These are phyloP conservation scores for Colletotrichum sp. DNA, from an alignment of 2,329 filamentous ascomycete genomes.

Conservation along the genomic window DNA sequence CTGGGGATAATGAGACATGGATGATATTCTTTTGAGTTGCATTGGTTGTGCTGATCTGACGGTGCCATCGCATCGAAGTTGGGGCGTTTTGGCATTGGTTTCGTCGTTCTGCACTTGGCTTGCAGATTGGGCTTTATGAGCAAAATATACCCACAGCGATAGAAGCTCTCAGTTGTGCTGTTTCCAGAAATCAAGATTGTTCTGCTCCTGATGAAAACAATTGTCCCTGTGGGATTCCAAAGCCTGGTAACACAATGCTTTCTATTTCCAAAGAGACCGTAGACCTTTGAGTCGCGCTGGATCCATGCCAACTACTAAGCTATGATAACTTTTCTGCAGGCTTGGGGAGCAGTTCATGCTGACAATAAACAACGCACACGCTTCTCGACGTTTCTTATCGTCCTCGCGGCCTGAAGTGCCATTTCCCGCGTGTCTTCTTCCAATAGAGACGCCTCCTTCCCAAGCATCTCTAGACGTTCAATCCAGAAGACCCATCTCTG, in stretches of 20 bases:
- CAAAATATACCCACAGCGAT: not conserved
- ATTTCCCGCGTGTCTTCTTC: not conserved
- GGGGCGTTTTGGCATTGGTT: not conserved
- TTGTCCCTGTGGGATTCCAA: not conserved
- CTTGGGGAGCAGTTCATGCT: not conserved
- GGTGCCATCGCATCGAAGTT: not conserved
- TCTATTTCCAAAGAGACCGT: not conserved
- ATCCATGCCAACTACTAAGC: not conserved
- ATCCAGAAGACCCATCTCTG: not conserved
- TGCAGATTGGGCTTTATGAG: not conserved
- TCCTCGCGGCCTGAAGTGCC: not conserved
- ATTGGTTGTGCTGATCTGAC: not conserved
- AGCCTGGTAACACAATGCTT: not conserved
- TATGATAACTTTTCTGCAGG: not conserved
- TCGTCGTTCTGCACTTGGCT: not conserved
- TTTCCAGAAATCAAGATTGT: not conserved
- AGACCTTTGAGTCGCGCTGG: not conserved
- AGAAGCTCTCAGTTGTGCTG: not conserved
- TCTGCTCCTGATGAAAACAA: not conserved
- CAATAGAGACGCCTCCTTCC: not conserved
- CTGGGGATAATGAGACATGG: not conserved
- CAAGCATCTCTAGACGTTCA: not conserved
- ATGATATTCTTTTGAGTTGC: not conserved
- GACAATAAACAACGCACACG: not conserved
- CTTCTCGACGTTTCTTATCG: not conserved